These are phyloP conservation scores for Talaromyces islandicus DNA, from an alignment of 2,329 filamentous ascomycete species.

Conservation along the genomic window DNA sequence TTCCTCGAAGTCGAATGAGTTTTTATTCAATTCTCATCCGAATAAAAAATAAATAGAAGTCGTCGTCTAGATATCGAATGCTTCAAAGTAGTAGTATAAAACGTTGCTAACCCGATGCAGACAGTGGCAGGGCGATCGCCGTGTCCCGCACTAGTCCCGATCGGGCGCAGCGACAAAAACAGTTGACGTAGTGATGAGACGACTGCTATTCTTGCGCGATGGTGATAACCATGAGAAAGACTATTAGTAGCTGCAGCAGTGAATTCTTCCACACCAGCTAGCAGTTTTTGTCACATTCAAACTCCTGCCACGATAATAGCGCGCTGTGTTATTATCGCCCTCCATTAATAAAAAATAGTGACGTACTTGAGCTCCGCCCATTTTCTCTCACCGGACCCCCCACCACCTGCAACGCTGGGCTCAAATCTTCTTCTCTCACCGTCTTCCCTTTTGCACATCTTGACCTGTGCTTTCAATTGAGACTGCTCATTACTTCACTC, in stretches of 20 bases:
- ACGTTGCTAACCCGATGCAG: neutral
- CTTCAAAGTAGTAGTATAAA: no score
- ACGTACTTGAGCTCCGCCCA: constrained; percentile 16
- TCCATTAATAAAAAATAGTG: neutral
- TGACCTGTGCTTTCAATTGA: neutral
- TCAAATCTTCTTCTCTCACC: neutral
- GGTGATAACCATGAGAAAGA: neutral
- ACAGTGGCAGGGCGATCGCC: neutral
- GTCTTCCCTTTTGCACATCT: neutral
- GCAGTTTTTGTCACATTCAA: neutral
- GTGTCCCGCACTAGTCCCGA: neutral
- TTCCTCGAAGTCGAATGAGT: no score
- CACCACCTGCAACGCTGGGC: constrained; percentile 14
- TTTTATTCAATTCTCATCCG: no score
- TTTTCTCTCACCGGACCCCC: constrained; percentile 33
- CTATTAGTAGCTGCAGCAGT: neutral
- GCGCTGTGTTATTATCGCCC: neutral
- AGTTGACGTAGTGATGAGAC: neutral
- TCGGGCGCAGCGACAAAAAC: neutral
- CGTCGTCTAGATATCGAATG: no score
- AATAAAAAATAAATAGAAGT: no score
- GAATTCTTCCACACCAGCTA: no score
- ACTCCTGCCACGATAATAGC: neutral
- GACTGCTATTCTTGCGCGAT: neutral
- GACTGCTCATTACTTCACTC: neutral